Evolutionary conservation across 495 filamentous ascomycete species (phyloP), one percentile per base, ranked within the genome.

Genomic region (Xylaria flabelliformis): DNA sequence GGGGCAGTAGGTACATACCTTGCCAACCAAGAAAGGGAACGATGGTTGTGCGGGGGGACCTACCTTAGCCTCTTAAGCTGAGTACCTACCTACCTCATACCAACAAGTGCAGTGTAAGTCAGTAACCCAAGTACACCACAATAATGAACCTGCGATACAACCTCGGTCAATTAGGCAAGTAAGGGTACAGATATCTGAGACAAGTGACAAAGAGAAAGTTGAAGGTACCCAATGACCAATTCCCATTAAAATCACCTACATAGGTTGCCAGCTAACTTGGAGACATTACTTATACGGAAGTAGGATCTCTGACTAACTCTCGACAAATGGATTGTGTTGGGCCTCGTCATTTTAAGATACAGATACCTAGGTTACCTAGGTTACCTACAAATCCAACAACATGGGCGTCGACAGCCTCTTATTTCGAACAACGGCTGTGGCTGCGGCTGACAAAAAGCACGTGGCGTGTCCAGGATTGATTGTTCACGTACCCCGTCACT

Each of bases 391-490:
- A 29, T 56, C 24, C 53, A 56, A 56, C 15, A 26, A 56, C 26
- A 15, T n/a, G 4, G 53, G 5, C 17, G 53, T 5, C 12, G 21
- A 9, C 21, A 26, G 50, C 10, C 50, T 21, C 21, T 42, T 7
- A 2, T 17, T 21, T 56, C 13, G 12, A 34, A 58, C 36, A 32
- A 56, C 17, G 29, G 24, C 29, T 2, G 56, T 15, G 56, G 58
- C 17, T 39, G 58, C 58, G 58, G 58, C 56, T 48, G 42, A 64
- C 15, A 10, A 26, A 39, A 48, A 21, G 42, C 62, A 48, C 62
- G 42, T 48, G 62, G 74, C 42, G 84, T 15, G 85, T 85, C 42
- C 82, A 80, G n/a, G 81, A 83, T 46, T 80, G 0, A n/a, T n/a
- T n/a, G n/a, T 32, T 56, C 50, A 53, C 50, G 50, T 9, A 53